Evolutionary conservation across 495 filamentous ascomycete species (phyloP), one percentile per base, ranked within the genome.

Genomic region (Xylaria castorea): DNA sequence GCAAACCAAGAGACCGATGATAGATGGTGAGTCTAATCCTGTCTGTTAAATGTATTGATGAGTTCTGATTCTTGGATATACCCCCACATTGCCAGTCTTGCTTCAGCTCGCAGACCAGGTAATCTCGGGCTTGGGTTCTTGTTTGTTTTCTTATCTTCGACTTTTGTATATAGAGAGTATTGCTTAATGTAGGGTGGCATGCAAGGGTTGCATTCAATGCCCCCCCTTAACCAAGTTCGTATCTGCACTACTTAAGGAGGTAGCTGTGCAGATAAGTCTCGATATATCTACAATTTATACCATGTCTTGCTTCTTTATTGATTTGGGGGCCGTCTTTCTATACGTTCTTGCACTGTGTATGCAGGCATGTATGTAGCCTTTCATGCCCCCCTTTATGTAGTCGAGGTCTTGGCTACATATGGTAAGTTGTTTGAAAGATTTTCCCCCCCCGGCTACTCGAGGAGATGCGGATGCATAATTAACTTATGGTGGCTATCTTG

Each of bases 181-280:
- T 53, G 50, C 22, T 14, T 53, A 8, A 51, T 51, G 6, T 22
- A 25, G n/a, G 48, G 48, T 51, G 48, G 50, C 9, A 53, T 53
- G 22, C 9, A 27, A 53, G 50, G 22, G 50, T 27, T 60, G 9
- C 55, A 34, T 60, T 60, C 30, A 9, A n/a, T 22, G 18, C 32
- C 25, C 7, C n/a, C 53, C 30, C 34, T 14, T 14, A 5, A 38
- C 20, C 34, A 22, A 9, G 34, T 18, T 38, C 18, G 5, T 61
- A 61, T 61, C 58, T 22, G 20, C 58, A 38, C n/a, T n/a, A n/a
- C n/a, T 61, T 8, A 14, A 32, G 12, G 53, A 57, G 58, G 57
- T 11, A 61, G 14, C 30, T 32, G 34, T 36, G 57, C 34, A 36
- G 57, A 20, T 22, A 22, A 38, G 58, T 14, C 58, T 61, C 16